Conservation (phyloP, 1,284 basidiomycete species). For the Mycosarcoma mackinlayi region DNA sequence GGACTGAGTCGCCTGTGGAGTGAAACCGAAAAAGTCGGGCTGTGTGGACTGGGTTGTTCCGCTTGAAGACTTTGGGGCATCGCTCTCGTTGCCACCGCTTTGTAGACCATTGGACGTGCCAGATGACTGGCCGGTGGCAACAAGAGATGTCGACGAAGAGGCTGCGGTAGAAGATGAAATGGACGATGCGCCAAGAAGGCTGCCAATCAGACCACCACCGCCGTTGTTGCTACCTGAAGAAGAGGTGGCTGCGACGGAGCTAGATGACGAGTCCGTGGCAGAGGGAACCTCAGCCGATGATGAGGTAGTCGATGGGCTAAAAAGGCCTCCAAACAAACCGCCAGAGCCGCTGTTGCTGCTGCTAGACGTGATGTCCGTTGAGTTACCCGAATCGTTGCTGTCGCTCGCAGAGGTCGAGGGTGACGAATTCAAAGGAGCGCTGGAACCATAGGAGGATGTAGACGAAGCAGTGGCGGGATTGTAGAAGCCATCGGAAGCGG, state of each 20-base stretch:
- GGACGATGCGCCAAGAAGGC: neutral
- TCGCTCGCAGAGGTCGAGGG: neutral
- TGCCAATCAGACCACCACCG: conserved; percentile 8
- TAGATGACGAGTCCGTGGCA: neutral
- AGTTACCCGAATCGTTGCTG: neutral
- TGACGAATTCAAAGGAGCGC: neutral
- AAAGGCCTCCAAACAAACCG: conserved; percentile 3
- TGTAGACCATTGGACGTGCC: conserved; percentile 1
- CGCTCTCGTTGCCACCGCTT: neutral
- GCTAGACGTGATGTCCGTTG: neutral
- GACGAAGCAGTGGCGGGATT: neutral
- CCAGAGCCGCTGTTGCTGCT: neutral
- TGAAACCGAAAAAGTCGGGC: conserved; percentile 31
- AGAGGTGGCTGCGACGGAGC: neutral
- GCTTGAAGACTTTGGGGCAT: conserved; percentile 16
- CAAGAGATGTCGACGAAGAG: conserved; percentile 4
- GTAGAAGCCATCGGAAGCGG: neutral
- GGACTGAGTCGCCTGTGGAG: conserved; percentile 13
- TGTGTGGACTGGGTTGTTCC: conserved; percentile 12
- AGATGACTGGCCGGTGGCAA: conserved; percentile 2
- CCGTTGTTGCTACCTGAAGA: neutral
- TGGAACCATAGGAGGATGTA: neutral
- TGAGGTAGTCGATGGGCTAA: conserved; percentile 8
- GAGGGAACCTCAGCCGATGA: conserved; percentile 1
- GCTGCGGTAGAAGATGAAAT: conserved; percentile 12